Conservation (phyloP, 2,329 filamentous ascomycete genomes). For the Talaromyces sp. region DNA sequence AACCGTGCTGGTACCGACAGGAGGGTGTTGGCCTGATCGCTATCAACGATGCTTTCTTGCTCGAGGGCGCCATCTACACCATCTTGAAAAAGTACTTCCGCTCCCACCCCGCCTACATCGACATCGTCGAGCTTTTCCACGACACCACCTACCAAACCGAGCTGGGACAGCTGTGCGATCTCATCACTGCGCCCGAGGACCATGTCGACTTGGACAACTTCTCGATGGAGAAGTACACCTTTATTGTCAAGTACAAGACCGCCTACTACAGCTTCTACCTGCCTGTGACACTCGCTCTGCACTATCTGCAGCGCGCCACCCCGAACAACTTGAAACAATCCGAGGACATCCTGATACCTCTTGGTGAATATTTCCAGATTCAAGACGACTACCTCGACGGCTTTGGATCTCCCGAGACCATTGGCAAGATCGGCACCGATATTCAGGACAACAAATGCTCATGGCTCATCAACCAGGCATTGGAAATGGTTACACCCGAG, state of each 20-base stretch:
- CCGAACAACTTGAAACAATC: slow-evolving; percentile 83
- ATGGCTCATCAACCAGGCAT: slow-evolving; percentile 93
- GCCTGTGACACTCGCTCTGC: slow-evolving; percentile 82
- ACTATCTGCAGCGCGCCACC: slow-evolving; percentile 79
- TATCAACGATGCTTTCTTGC: slow-evolving; percentile 97
- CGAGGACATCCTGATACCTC: slow-evolving; percentile 87
- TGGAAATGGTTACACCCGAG: slow-evolving; percentile 71
- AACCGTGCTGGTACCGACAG: slow-evolving; percentile 94
- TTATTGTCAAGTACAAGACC: slow-evolving; percentile 99
- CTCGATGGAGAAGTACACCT: slow-evolving; percentile 88
- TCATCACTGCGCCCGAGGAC: slow-evolving; percentile 94
- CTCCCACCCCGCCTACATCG: slow-evolving; percentile 77
- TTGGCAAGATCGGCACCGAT: slow-evolving; percentile 98
- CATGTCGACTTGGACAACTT: slow-evolving; percentile 91
- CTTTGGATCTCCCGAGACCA: slow-evolving; percentile 84
- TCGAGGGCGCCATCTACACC: slow-evolving; percentile 84
- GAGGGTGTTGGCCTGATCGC: slow-evolving; percentile 88
- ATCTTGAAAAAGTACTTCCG: slow-evolving; percentile 94
- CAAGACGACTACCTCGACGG: slow-evolving; percentile 99
- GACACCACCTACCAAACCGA: slow-evolving; percentile 92
- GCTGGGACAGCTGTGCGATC: slow-evolving; percentile 87
- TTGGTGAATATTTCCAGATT: slow-evolving; percentile 98
- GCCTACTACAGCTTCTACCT: slow-evolving; percentile 99
- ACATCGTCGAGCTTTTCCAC: slow-evolving; percentile 94
- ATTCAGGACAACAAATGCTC: slow-evolving; percentile 99